A percentile compares a stretch with the other conserved stretches of the same genome.
Evolutionary conservation across 371 early-diverging fungal genomes (phyloP).

Genomic region (Synchytrium microbalum): DNA sequence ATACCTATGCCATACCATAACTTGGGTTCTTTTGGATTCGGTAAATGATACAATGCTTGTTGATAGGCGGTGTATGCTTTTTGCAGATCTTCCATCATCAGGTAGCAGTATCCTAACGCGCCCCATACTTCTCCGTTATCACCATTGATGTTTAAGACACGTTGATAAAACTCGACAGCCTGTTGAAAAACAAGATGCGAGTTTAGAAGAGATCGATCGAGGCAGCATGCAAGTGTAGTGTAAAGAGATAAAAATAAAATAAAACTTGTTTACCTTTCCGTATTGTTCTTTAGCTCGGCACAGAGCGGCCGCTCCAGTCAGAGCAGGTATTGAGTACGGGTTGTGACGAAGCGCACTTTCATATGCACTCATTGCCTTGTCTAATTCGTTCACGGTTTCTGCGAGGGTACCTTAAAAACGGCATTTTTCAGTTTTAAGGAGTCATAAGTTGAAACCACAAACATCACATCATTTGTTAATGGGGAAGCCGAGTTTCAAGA

Average conservation of each 20-base stretch:
- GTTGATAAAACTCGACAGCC: conserved; percentile 84
- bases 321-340: conserved; percentile 70
- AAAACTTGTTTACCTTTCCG: conserved; percentile 26
- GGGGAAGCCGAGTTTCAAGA: too few relatives aligned
- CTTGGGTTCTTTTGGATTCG: conserved; percentile 88
- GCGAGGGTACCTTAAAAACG: conserved; percentile 48
- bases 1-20: conserved; percentile 98
- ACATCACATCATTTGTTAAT: too few relatives aligned
- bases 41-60: conserved; percentile 80
- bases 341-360: conserved; percentile 83
- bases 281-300: conserved; percentile 60
- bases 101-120: conserved; percentile 84
- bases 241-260: not conserved
- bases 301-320: conserved; percentile 62
- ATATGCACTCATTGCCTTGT: conserved; percentile 73
- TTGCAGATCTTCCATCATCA: conserved; percentile 88
- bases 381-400: conserved; percentile 54
- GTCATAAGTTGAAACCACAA: not conserved
- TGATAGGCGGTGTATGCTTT: conserved; percentile 91
- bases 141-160: conserved; percentile 69
- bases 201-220: not conserved
- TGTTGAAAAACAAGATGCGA: conserved; percentile 11
- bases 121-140: conserved; percentile 89
- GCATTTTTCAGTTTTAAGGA: not conserved
- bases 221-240: not conserved